Conservation (phyloP, 805 yeast species). For the Saccharomycopsis sp. region DNA sequence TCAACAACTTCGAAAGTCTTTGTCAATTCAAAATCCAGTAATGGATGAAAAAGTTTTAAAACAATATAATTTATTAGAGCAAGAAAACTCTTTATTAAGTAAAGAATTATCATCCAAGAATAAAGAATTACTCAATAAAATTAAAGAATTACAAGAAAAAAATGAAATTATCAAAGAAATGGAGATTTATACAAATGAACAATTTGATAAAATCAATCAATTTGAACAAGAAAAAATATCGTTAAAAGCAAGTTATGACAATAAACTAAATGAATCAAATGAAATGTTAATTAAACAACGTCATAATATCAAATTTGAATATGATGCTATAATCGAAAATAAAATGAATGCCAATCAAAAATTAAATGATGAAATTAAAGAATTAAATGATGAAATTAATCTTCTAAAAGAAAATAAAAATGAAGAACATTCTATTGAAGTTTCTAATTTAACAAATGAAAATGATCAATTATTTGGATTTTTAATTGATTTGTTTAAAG, state of each 20-base stretch:
- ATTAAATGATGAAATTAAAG: slow-evolving; percentile 2
- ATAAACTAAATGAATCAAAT: slow-evolving; percentile 8
- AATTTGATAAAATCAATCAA: slow-evolving; percentile 2
- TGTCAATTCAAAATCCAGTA: slow-evolving; percentile 6
- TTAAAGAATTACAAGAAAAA: slow-evolving; percentile 16
- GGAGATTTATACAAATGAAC: slow-evolving; percentile 16
- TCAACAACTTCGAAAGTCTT: slow-evolving; percentile 8
- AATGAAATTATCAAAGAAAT: slow-evolving; percentile 15
- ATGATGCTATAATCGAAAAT: slow-evolving; percentile 18
- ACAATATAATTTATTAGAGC: slow-evolving; percentile 13
- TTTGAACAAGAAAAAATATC: slow-evolving; percentile 1
- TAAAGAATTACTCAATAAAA: slow-evolving; percentile 12
- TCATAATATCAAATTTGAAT: slow-evolving; percentile 15
- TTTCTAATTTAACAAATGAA: neutral
- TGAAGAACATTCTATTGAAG: slow-evolving; percentile 4
- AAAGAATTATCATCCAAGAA: slow-evolving; percentile 13
- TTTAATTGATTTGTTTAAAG: slow-evolving; percentile 9
- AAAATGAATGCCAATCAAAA: slow-evolving; percentile 12
- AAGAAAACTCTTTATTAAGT: slow-evolving; percentile 13
- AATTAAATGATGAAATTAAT: too few relatives aligned
- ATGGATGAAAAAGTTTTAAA: slow-evolving; percentile 14
- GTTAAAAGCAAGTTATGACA: neutral
- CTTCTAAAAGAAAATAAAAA: slow-evolving; percentile 1
- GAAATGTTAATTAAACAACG: slow-evolving; percentile 11
- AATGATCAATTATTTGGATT: slow-evolving; percentile 1